Base-by-base conservation (phyloP, 192 early-diverging fungal genomes). In the Linnemannia hyalina region DNA sequence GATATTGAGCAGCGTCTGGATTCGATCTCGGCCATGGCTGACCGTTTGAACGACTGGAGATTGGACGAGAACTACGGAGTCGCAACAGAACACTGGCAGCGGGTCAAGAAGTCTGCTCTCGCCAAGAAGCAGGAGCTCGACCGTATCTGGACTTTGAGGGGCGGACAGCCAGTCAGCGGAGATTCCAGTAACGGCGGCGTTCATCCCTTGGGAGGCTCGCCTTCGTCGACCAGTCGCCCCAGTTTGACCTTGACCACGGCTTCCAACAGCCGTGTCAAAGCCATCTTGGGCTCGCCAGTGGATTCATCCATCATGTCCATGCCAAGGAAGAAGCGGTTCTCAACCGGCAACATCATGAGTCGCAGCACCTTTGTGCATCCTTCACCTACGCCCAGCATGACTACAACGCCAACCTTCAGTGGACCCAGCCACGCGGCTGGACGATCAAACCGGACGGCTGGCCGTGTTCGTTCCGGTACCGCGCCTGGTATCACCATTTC, bases 11-110 rank as follows among this genome's bases (percentile, higher is more conserved):
- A 80, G 6, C 68, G 49, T 23, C 36, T 86, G 60, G 79, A 81
- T 15, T 68, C 38, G 6, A 72, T 80, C 1, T 73, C 74, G 40
- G 68, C 60, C 0, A 80, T 86, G 79, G 75, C 79, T 0, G 84
- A 86, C 16, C 78, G 76, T 26, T 23, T 86, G 52, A 77, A 90
- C 16, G 90, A 91, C 75, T 85, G 82, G 83, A 76, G 91, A 75
- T 77, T 92, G 63, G 81, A 82, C 1, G 85, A 90, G 41, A 89
- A 81, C 70, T 76, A 87, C 44, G 82, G 88, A 40, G 71, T 88
- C 13, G 73, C 91, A 1, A 84, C 79, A 11, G 87, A 92, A 72
- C 82, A 88, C 57, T 93, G 92, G 92, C 65, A 75, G n/a, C 79
- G 89, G 32, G 76, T 92, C 16, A 88, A 90, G 78, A 76, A 65